Evolutionary conservation across 2,329 filamentous ascomycete species (phyloP).

Genomic region (Sclerotinia subarctica): DNA sequence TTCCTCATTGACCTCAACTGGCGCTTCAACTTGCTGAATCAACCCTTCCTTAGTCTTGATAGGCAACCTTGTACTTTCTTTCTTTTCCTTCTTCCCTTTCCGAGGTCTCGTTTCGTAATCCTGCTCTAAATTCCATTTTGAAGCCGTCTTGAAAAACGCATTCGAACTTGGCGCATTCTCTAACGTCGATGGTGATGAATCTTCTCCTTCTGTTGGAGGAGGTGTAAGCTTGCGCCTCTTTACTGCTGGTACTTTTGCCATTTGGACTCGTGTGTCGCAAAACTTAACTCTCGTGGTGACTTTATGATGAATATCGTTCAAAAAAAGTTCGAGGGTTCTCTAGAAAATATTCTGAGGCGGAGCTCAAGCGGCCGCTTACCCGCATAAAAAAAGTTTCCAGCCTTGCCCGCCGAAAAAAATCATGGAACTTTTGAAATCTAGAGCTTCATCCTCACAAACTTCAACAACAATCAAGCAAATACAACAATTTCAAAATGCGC

Average conservation of each 20-base stretch:
- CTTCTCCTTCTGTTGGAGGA: conserved; percentile 47
- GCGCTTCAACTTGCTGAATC: conserved; percentile 57
- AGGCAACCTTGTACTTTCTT: conserved; percentile 71
- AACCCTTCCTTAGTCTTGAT: conserved; percentile 81
- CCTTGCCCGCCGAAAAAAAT: conserved; percentile 29
- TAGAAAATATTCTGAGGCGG: conserved; percentile 28
- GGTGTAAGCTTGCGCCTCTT: conserved; percentile 60
- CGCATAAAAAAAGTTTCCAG: conserved; percentile 15
- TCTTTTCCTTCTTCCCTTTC: conserved; percentile 69
- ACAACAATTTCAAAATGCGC: conserved; percentile 55
- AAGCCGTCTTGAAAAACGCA: conserved; percentile 66
- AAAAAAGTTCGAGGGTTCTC: conserved; percentile 15
- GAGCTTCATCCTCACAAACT: conserved; percentile 11
- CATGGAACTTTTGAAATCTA: conserved; percentile 25
- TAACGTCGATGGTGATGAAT: conserved; percentile 37
- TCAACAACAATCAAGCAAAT: conserved; percentile 13
- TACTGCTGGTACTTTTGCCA: conserved; percentile 39
- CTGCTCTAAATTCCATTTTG: conserved; percentile 88
- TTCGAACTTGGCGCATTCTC: conserved; percentile 33
- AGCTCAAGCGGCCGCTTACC: background rate
- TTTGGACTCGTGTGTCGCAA: conserved; percentile 24
- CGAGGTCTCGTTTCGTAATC: conserved; percentile 80
- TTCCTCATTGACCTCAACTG: conserved; percentile 53
- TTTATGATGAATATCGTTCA: conserved; percentile 19
- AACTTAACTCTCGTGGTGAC: conserved; percentile 12